Conservation (phyloP, 2,329 filamentous ascomycete genomes). For the Penicillium sp. region DNA sequence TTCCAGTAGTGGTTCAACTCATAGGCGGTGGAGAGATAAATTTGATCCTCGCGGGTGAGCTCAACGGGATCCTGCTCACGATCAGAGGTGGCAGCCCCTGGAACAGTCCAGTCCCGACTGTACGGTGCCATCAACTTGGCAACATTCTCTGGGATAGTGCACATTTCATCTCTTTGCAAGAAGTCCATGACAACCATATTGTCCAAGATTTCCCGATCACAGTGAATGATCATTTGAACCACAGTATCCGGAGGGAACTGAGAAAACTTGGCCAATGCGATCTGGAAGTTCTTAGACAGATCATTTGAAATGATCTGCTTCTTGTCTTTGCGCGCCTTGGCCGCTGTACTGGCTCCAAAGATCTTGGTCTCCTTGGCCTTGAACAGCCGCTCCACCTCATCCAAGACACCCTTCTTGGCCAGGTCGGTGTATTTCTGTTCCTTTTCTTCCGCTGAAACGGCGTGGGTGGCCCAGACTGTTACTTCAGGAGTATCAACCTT, state of each 20-base stretch:
- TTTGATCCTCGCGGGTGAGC: constrained; percentile 91
- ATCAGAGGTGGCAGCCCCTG: constrained; percentile 74
- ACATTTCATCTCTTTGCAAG: constrained; percentile 87
- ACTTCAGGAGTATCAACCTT: constrained; percentile 92
- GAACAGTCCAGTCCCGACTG: constrained; percentile 93
- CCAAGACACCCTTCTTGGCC: constrained; percentile 90
- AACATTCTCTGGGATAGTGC: constrained; percentile 87
- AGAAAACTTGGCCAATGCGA: constrained; percentile 93
- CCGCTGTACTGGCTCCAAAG: constrained; percentile 66
- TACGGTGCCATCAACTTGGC: constrained; percentile 93
- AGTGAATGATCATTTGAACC: constrained; percentile 92
- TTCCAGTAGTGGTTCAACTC: constrained; percentile 99
- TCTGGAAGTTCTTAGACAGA: constrained; percentile 87
- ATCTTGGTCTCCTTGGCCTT: constrained; percentile 95
- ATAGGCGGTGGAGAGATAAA: constrained; percentile 90
- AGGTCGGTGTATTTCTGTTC: constrained; percentile 96
- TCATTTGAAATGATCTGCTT: constrained; percentile 95
- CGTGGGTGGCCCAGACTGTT: constrained; percentile 89
- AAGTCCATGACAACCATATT: constrained; percentile 97
- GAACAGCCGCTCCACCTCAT: constrained; percentile 97
- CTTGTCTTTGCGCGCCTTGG: constrained; percentile 86
- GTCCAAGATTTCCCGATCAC: constrained; percentile 84
- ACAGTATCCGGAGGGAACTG: constrained; percentile 80
- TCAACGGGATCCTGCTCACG: constrained; percentile 86
- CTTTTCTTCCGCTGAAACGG: constrained; percentile 82